phyloP scores from a whole-genome alignment of 2,329 filamentous ascomycete species.

The Colletotrichum sp. region DNA sequence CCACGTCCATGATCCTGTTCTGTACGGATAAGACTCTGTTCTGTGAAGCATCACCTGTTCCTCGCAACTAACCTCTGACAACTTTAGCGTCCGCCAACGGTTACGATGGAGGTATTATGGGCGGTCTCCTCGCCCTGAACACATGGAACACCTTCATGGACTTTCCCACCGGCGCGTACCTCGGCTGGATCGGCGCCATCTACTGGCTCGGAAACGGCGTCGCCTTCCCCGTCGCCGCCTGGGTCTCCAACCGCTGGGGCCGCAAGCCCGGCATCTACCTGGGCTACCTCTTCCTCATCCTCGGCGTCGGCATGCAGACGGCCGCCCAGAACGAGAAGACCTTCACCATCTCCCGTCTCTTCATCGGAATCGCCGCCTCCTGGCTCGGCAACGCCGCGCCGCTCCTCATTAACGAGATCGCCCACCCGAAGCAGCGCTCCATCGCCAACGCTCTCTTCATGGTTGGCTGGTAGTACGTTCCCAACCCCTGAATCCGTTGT shows the following conservation, averaged over 20 bases:
- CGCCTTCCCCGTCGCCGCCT: conserved; percentile 36
- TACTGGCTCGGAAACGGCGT: conserved; percentile 43
- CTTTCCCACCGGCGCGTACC: conserved; percentile 36
- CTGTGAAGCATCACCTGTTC: too few relatives aligned
- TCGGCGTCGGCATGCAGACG: conserved; percentile 28
- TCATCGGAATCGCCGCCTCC: conserved; percentile 35
- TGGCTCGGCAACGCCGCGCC: conserved; percentile 33
- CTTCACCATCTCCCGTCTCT: conserved; percentile 36
- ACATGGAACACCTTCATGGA: conserved; percentile 47
- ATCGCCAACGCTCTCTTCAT: conserved; percentile 14
- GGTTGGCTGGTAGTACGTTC: conserved; percentile 21
- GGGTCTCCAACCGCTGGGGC: conserved; percentile 26
- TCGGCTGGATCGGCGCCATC: conserved; percentile 42
- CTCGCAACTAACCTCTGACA: neutral
- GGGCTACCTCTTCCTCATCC: conserved; percentile 3
- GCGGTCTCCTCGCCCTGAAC: conserved; percentile 45
- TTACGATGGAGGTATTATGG: conserved; percentile 46
- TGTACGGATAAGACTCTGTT: neutral
- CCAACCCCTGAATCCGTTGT: neutral
- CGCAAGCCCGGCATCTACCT: conserved; percentile 17
- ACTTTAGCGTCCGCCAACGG: conserved; percentile 36
- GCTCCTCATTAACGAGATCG: conserved; percentile 38
- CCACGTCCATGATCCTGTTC: conserved; percentile 31
- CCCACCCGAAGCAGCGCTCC: conserved; percentile 31
- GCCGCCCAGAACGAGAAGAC: conserved; percentile 25